Base-by-base conservation (phyloP, 1,139 yeast species). In the Kurtzmaniella quercitrusa region DNA sequence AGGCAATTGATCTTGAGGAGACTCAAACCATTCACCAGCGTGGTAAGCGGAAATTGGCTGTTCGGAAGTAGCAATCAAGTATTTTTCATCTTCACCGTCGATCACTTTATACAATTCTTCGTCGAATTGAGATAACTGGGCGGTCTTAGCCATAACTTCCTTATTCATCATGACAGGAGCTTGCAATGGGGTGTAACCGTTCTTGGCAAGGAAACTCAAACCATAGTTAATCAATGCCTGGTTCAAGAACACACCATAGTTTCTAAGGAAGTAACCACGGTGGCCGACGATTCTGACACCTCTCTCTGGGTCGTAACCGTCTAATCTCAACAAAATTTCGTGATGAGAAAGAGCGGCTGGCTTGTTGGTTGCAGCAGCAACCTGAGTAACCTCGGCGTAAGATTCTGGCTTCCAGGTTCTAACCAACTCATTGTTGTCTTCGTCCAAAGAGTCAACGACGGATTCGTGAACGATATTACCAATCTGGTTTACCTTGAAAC, bases 131-230 rank as follows among this genome's bases (percentile, higher is more conserved):
- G 97, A 89, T 63, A 93, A 81, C 72, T 93, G 98, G 3, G 98
- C 99, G 50, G 99, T 93, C 71, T 88, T 91, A 54, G 98, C 98
- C 99, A 93, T 93, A 46, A 88, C 95, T 46, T 93, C 98, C 74
- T 93, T 93, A 80, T 94, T 94, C 97, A 94, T 89, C 98, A 93
- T 91, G 41, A 93, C 97, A 45, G 99, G 99, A 14, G 98, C 96
- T 74, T 93, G 98, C 66, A 93, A 77, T 49, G 98, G 96, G 45
- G 77, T 76, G 76, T 89, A 93, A 46, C 83, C 93, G 55, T 84
- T 80, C 60, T 79, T 74, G 52, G 88, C 79, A 64, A 93, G 78
- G 71, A 89, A 91, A 48, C 79, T 77, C 61, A 93, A 79, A 52
- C 98, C 98, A 61, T 89, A 91, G 79, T 91, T 93, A 67, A 93